Base-by-base conservation (phyloP, 2,329 filamentous ascomycete species). In the Coleophoma eucalyptorum region DNA sequence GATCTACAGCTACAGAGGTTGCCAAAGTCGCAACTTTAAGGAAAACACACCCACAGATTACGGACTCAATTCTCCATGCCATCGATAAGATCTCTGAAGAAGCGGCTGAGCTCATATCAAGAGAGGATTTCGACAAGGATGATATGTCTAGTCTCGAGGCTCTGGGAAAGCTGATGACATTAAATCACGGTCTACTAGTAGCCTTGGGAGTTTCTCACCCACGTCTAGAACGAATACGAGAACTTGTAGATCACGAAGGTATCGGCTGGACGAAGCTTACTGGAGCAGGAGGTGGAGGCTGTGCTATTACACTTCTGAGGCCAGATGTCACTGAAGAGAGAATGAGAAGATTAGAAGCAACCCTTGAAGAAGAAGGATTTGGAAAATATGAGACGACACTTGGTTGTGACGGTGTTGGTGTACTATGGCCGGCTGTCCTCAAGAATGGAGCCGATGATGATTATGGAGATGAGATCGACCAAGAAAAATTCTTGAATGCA, bases 251-350 rank as follows among this genome's bases (percentile, higher is more conserved):
- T 59, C 84, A 94, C 60, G 82, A 90, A 50, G 88, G 87, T 38
- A 88, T 97, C 50, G 94, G 94, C 31, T 99, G 92, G 92, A 97
- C 94, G 12, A 99, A 99, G 69, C 79, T 99, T 51, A 99, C 94
- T 0, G 94, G 94, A 33, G 94, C 94, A 1, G 94, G 94, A 19
- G 95, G 94, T 12, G 95, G 94, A 50, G 94, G 94, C 3, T 97
- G 95, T 69, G 93, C 92, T 3, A 97, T 99, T 59, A 95, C 93
- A 0, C 75, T 99, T 4, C 76, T 99, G 45, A 87, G 86, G 57
- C 88, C 89, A 0, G 81, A 81, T 31, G 74, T 80, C 1, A 65
- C 80, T 6, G 61, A 66, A 15, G 73, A 80, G 54, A 80, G 80
- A 60, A 70, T 95, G 26, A 69, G 74, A 20, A 72, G 76, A 10